Conservation (phyloP, 2,329 filamentous ascomycete species). For the Venturia pyrina region DNA sequence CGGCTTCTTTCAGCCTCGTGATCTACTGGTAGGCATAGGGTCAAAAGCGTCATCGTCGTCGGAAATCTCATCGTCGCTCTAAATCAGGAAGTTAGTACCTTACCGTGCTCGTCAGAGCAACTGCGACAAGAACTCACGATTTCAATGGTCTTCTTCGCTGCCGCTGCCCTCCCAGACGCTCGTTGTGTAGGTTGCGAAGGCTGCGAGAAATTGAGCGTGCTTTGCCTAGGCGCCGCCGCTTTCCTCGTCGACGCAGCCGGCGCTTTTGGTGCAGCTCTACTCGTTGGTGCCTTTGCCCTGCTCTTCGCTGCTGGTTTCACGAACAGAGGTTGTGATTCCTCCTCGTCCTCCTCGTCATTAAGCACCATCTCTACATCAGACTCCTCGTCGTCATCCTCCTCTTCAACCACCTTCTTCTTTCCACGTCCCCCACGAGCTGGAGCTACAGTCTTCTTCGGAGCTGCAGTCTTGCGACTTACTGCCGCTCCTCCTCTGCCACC, state of each 20-base stretch:
- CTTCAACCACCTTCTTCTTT: slow-evolving; percentile 30
- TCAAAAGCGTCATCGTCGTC: slow-evolving; percentile 33
- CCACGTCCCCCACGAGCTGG: slow-evolving; percentile 29
- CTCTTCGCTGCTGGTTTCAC: slow-evolving; percentile 17
- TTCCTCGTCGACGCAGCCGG: slow-evolving; percentile 22
- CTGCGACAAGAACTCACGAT: slow-evolving; percentile 21
- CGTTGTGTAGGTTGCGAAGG: slow-evolving; percentile 25
- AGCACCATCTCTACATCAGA: slow-evolving; percentile 25
- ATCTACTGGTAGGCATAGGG: slow-evolving; percentile 18
- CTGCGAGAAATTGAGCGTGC: slow-evolving; percentile 33
- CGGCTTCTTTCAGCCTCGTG: background rate
- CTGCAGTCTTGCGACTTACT: slow-evolving; percentile 23
- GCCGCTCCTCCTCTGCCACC: slow-evolving; percentile 17
- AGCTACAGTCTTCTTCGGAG: slow-evolving; percentile 27
- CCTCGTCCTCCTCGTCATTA: slow-evolving; percentile 33
- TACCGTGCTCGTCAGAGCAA: slow-evolving; percentile 10
- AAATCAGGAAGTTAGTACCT: background rate
- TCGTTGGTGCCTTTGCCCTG: slow-evolving; percentile 16
- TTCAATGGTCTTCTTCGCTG: slow-evolving; percentile 26
- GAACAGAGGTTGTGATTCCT: slow-evolving; percentile 38
- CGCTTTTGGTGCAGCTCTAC: slow-evolving; percentile 14
- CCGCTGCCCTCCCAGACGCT: slow-evolving; percentile 18
- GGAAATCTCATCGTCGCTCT: slow-evolving; percentile 33
- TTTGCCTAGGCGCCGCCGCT: slow-evolving; percentile 22
- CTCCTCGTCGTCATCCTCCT: slow-evolving; percentile 33